Base-by-base conservation (phyloP, 2,329 filamentous ascomycete species). In the Achaetomium macrosporum region DNA sequence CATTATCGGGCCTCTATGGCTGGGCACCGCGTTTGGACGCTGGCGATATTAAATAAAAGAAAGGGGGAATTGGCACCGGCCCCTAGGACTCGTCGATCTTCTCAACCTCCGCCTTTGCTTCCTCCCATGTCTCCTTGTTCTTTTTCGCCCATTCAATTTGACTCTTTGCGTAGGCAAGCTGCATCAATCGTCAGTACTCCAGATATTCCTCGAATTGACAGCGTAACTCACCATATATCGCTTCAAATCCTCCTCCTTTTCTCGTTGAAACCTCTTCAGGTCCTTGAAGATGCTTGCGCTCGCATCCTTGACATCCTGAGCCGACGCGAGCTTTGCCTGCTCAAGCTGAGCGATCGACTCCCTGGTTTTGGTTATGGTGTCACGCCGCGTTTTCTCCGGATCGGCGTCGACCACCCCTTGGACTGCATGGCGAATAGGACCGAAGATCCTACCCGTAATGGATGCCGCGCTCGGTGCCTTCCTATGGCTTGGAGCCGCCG, bases 341-440 rank as follows among this genome's bases (percentile, higher is more conserved):
- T 97, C 91, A 48, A 99, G 77, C 73, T 96, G 81, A 42, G 72
- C 79, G 57, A 99, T 83, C 53, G 84, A 88, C 71, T 99, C 93
- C 59, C 86, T 84, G 1, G 93, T 99, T 77, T 96, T 97, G 37
- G 92, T 91, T 61, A 99, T 96, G 58, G 90, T 87, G 68, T 99
- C 93, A 50, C 93, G 81, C 49, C 93, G 80, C 41, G 91, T 96
- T 58, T 91, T 80, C 71, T 99, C 93, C 0, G 93, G 93, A 66
- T 99, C 93, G 40, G 95, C 89, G 67, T 99, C 93, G 1, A 93
- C 92, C 63, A 97, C 92, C 4, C 93, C 93, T 65, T 97, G 90
- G 33, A 97, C 90, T 0, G 93, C 93, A 71, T 99, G 92, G 51
- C 89, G 95, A 57, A 99, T 86, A 11, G 91, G 88, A 1, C 92